Percentiles rank a stretch among this genome's conserved stretches.
Evolutionary conservation across 352 stramenopile species (phyloP).

Genomic region (Peronospora destructor): DNA sequence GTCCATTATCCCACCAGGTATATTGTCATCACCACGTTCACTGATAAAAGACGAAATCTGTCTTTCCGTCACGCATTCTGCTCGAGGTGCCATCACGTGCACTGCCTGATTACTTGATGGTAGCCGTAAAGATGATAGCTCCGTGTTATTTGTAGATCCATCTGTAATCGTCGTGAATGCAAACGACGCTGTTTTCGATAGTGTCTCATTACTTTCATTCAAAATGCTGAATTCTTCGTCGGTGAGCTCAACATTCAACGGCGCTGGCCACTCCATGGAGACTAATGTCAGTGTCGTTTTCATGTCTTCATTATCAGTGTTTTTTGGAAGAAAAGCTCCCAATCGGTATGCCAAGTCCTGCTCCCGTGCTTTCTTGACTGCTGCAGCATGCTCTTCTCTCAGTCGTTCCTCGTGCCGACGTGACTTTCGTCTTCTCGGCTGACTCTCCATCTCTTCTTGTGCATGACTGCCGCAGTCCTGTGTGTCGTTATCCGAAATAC

Average conservation of each 20-base stretch:
- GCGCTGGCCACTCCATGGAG: constrained; percentile 22
- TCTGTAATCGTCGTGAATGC: background rate
- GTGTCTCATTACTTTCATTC: constrained; percentile 10
- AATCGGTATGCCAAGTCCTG: constrained; percentile 55
- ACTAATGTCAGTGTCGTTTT: constrained; percentile 6
- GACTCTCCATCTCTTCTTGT: constrained; percentile 24
- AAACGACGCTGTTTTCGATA: constrained; percentile 9
- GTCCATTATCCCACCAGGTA: constrained; percentile 19
- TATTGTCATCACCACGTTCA: background rate
- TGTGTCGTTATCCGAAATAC: constrained; percentile 36
- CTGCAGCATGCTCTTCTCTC: constrained; percentile 59
- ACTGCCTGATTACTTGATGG: background rate
- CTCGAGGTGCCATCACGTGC: background rate
- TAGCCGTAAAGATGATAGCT: background rate
- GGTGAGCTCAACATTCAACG: constrained; percentile 25
- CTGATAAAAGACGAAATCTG: constrained; percentile 4
- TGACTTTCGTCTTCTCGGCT: constrained; percentile 46
- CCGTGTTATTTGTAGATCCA: background rate
- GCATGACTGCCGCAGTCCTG: constrained; percentile 30
- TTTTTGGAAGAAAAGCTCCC: constrained; percentile 33
- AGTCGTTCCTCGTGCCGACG: constrained; percentile 57
- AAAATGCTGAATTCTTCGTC: constrained; percentile 29
- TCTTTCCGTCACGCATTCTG: background rate
- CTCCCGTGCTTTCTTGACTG: constrained; percentile 50
- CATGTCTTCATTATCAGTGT: constrained; percentile 3